phyloP scores from a whole-genome alignment of 306 rosid species.

The Dryas drummondii region DNA sequence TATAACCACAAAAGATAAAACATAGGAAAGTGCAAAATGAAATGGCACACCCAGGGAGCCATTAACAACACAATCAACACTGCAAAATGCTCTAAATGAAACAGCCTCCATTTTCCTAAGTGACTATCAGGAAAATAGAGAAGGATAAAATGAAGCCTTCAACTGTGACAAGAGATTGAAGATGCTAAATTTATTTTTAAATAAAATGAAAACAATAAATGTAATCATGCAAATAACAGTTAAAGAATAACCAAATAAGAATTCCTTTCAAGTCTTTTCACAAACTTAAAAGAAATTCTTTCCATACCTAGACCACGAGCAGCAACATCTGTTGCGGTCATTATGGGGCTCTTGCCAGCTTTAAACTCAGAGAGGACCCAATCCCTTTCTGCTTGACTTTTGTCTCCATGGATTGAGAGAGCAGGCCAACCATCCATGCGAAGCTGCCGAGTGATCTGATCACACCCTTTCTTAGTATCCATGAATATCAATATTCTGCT shows the following conservation, averaged over 20 bases:
- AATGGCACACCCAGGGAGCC: background rate
- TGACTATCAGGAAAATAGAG: background rate
- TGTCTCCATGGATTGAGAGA: conserved; percentile 95
- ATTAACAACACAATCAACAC: background rate
- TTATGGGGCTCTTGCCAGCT: conserved; percentile 96
- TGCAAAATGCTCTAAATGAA: background rate
- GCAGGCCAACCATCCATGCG: conserved; percentile 99
- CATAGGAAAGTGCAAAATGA: background rate
- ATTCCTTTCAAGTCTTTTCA: conserved; percentile 21
- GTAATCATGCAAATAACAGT: background rate
- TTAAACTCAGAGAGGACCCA: conserved; percentile 98
- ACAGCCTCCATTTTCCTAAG: background rate
- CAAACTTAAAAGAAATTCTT: conserved; percentile 4
- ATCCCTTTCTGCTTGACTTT: conserved; percentile 99
- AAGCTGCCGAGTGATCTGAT: conserved; percentile 89
- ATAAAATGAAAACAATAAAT: background rate
- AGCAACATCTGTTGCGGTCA: conserved; percentile 99
- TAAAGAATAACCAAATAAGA: conserved; percentile 18
- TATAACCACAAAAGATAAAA: background rate
- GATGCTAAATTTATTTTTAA: background rate
- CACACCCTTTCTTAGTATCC: conserved; percentile 99
- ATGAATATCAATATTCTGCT: conserved; percentile 93
- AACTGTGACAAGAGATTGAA: background rate
- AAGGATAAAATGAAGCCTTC: background rate
- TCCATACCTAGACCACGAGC: conserved; percentile 93